These are phyloP conservation scores for Tripidium arundinaceum DNA, from an alignment of 202 grass and related monocot species.

Conservation along the genomic window DNA sequence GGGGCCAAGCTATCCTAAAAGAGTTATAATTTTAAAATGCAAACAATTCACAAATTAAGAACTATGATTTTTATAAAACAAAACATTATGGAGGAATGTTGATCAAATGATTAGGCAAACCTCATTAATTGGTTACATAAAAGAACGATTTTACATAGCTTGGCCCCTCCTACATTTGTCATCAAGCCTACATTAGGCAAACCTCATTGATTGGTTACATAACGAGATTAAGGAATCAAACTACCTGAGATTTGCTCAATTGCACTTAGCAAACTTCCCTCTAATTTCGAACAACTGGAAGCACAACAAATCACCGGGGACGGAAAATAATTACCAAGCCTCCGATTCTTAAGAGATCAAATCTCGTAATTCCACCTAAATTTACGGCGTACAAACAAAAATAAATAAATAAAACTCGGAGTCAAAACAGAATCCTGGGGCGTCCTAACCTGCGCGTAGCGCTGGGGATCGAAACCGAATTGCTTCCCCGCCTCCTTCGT, in stretches of 20 bases:
- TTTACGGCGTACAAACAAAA: not conserved
- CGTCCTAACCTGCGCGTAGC: conserved; percentile 43
- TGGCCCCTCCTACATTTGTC: not conserved
- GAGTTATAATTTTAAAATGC: too few relatives aligned
- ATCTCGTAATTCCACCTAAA: not conserved
- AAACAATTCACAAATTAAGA: not conserved
- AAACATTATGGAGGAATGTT: not conserved
- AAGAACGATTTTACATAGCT: not conserved
- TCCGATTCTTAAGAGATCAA: not conserved
- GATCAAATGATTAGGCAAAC: not conserved
- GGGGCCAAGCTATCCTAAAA: not conserved
- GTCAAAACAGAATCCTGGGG: not conserved
- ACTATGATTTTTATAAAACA: not conserved
- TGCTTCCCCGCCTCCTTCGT: conserved; percentile 30
- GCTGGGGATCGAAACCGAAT: conserved; percentile 44
- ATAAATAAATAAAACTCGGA: not conserved
- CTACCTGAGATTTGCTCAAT: not conserved
- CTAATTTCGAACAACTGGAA: not conserved
- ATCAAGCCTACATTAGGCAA: not conserved
- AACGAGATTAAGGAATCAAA: not conserved
- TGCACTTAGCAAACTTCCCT: not conserved
- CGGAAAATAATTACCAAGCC: not conserved
- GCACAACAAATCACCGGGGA: not conserved
- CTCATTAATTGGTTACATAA: not conserved
- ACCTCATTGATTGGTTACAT: not conserved